phyloP scores from a whole-genome alignment of 441 rosid species.

The Flueggea neowawraea region DNA sequence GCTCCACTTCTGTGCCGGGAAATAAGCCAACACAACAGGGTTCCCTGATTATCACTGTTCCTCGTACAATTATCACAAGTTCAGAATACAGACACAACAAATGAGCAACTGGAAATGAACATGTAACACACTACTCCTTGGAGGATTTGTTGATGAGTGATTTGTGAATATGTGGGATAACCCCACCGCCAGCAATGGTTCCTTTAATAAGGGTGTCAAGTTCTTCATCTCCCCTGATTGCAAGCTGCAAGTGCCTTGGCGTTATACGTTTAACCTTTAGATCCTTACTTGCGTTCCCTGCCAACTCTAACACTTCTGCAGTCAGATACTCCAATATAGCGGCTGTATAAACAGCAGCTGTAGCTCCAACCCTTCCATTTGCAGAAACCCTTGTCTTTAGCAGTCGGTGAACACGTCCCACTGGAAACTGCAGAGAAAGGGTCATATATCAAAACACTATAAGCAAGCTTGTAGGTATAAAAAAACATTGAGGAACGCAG shows the following conservation, averaged over 20 bases:
- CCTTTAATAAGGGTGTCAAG: slow-evolving; percentile 93
- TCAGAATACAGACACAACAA: slow-evolving; percentile 12
- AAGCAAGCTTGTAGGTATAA: background rate
- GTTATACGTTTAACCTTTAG: slow-evolving; percentile 89
- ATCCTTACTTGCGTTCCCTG: slow-evolving; percentile 95
- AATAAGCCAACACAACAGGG: slow-evolving; percentile 1
- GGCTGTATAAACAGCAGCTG: slow-evolving; percentile 90
- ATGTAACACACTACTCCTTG: slow-evolving; percentile 49
- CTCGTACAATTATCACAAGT: slow-evolving; percentile 7
- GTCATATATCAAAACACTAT: background rate
- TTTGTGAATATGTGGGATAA: slow-evolving; percentile 93
- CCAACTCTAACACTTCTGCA: slow-evolving; percentile 91
- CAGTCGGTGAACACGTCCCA: slow-evolving; percentile 87
- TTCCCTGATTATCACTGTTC: slow-evolving; percentile 1
- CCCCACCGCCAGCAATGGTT: slow-evolving; percentile 96
- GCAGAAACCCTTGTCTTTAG: slow-evolving; percentile 75
- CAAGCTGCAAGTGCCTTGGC: slow-evolving; percentile 92
- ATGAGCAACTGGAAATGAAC: background rate
- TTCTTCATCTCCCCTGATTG: slow-evolving; percentile 83
- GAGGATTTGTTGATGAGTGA: slow-evolving; percentile 91
- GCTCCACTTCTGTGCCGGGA: slow-evolving; percentile 10
- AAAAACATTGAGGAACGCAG: no score
- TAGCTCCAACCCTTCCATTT: slow-evolving; percentile 91
- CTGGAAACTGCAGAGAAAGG: slow-evolving; percentile 60
- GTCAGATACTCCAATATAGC: slow-evolving; percentile 85